Conservation (phyloP, 768 basidiomycete species). For the Coprinopsis cinerea region DNA sequence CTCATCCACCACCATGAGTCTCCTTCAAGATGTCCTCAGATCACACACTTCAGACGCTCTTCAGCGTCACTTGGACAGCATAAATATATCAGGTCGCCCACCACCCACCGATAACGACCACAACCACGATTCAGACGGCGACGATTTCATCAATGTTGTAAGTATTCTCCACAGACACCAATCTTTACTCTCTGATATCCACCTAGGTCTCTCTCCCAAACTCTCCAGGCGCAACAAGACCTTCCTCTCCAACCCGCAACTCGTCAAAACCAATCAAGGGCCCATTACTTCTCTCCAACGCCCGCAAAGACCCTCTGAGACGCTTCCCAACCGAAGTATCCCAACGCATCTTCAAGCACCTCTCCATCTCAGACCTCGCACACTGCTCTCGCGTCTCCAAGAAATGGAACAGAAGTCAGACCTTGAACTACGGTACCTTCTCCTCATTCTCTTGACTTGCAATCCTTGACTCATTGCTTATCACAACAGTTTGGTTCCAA, state of each 20-base stretch:
- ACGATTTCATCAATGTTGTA: slow-evolving; percentile 71
- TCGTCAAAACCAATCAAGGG: slow-evolving; percentile 45
- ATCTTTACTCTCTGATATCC: slow-evolving; percentile 7
- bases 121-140: slow-evolving; percentile 55
- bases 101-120: slow-evolving; percentile 22
- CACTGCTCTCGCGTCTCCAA: slow-evolving; percentile 75
- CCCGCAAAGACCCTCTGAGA: slow-evolving; percentile 54
- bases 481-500: slow-evolving; percentile 81
- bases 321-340: slow-evolving; percentile 76
- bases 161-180: slow-evolving; percentile 22
- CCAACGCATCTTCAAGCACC: slow-evolving; percentile 65
- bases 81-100: slow-evolving; percentile 3
- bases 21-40: slow-evolving; percentile 65
- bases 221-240: slow-evolving; percentile 61
- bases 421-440: slow-evolving; percentile 80
- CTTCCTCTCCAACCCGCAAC: slow-evolving; percentile 44
- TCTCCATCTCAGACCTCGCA: slow-evolving; percentile 63
- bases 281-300: slow-evolving; percentile 37
- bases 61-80: slow-evolving; percentile 15
- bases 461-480: neutral
- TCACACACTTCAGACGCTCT: slow-evolving; percentile 37
- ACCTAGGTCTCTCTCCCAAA: slow-evolving; percentile 60
- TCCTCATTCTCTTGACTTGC: neutral
- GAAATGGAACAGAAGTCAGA: slow-evolving; percentile 87
- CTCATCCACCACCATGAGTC: slow-evolving; percentile 40